Percentiles rank a stretch among this genome's conserved stretches.
Evolutionary conservation across 108 stramenopile genomes (phyloP).

Genomic region (Discostella stelligeroides): DNA sequence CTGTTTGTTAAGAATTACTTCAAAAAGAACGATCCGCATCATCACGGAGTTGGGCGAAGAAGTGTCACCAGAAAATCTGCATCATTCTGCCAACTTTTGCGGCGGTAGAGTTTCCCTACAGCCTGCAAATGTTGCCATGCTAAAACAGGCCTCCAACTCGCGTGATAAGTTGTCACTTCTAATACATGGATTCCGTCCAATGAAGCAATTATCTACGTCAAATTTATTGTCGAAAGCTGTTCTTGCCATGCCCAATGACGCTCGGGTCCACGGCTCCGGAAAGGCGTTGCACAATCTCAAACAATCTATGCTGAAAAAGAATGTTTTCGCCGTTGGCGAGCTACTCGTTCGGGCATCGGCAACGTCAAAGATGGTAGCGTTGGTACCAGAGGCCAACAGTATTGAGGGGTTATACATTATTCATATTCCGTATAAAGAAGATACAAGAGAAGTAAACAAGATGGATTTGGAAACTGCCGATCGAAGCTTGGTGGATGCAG

Average conservation of each 20-base stretch:
- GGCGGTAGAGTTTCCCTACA: constrained; percentile 35
- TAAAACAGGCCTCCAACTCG: constrained; percentile 38
- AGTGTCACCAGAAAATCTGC: constrained; percentile 27
- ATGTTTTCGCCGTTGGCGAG: constrained; percentile 75
- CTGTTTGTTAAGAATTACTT: constrained; percentile 8
- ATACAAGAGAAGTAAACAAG: constrained; percentile 26
- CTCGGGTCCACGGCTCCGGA: constrained; percentile 46
- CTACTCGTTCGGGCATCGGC: constrained; percentile 50
- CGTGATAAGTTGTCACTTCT: constrained; percentile 42
- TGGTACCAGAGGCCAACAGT: constrained; percentile 60
- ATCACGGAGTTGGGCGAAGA: constrained; percentile 21
- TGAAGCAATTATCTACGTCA: constrained; percentile 42
- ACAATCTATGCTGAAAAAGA: constrained; percentile 69
- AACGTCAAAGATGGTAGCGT: constrained; percentile 62
- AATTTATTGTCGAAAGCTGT: constrained; percentile 34
- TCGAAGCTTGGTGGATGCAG: constrained; percentile 56
- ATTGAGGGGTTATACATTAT: constrained; percentile 54
- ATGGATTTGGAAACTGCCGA: constrained; percentile 41
- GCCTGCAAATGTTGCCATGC: constrained; percentile 21
- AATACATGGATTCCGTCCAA: constrained; percentile 66
- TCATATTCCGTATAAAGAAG: constrained; percentile 70
- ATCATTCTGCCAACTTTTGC: constrained; percentile 42
- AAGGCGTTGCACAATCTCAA: constrained; percentile 66
- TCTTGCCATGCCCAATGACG: constrained; percentile 65
- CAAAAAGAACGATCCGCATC: constrained; percentile 17